These are phyloP conservation scores for Tillandsia leiboldiana DNA, from an alignment of 176 grass and related monocot species.

Conservation along the genomic window DNA sequence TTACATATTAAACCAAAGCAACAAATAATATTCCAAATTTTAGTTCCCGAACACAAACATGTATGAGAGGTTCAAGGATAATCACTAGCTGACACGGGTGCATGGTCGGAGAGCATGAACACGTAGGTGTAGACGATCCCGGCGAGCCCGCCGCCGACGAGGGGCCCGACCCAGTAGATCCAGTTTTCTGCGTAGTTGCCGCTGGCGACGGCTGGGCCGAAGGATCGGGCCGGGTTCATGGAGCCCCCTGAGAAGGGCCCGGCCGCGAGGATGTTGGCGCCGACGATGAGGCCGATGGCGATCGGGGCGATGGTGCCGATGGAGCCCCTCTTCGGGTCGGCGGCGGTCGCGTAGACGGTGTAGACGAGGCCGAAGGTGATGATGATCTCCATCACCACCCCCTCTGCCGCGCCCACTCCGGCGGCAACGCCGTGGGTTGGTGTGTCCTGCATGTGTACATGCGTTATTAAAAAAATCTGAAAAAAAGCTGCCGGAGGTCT, in stretches of 20 bases:
- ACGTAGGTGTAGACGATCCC: slow-evolving; percentile 42
- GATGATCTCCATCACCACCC: slow-evolving; percentile 64
- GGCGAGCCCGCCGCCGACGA: slow-evolving; percentile 48
- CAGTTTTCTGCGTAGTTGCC: slow-evolving; percentile 40
- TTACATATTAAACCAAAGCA: too few relatives aligned
- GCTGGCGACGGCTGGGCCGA: slow-evolving; percentile 47
- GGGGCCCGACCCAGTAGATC: slow-evolving; percentile 51
- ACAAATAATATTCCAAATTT: too few relatives aligned
- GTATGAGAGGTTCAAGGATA: neutral
- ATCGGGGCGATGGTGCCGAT: slow-evolving; percentile 55
- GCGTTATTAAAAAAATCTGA: neutral
- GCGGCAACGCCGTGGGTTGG: slow-evolving; percentile 48
- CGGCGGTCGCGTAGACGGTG: slow-evolving; percentile 69
- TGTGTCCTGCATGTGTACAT: slow-evolving; percentile 28
- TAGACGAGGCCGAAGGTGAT: slow-evolving; percentile 72
- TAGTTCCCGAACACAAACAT: too few relatives aligned
- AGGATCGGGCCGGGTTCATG: slow-evolving; percentile 55
- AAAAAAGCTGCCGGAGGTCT: too few relatives aligned
- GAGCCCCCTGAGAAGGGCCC: slow-evolving; percentile 51
- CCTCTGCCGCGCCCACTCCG: slow-evolving; percentile 53
- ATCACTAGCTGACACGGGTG: slow-evolving; percentile 25
- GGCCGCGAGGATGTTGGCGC: slow-evolving; percentile 49
- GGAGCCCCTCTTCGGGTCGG: slow-evolving; percentile 68
- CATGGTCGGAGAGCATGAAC: slow-evolving; percentile 42
- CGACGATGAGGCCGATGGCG: slow-evolving; percentile 54